Percentiles rank a stretch among this genome's conserved stretches.
Evolutionary conservation across 345 rosid genomes (phyloP).

Genomic region (Camelina neglecta): DNA sequence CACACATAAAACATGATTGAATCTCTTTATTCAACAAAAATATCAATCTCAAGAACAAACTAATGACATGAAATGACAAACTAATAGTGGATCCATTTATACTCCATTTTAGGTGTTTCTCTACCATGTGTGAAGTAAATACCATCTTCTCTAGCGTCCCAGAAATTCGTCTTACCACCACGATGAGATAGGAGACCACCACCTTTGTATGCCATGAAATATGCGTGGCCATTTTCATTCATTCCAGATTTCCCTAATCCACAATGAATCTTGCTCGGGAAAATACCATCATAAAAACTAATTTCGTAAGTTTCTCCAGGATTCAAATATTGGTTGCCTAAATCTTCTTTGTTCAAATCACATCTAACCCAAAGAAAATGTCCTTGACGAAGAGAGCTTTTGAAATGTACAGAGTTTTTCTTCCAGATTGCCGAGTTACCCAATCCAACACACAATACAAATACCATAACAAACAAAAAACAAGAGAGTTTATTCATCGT

Average conservation of each 20-base stretch:
- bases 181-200: not conserved
- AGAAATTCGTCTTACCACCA: not conserved
- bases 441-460: not conserved
- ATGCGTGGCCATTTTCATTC: too few relatives aligned
- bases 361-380: not conserved
- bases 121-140: not conserved
- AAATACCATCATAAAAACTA: not conserved
- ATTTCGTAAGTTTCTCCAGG: not conserved
- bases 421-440: not conserved
- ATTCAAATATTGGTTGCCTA: not conserved
- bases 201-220: not conserved
- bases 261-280: not conserved
- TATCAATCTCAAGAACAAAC: too few relatives aligned
- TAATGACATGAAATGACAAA: too few relatives aligned
- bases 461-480: not conserved
- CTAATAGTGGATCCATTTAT: not conserved
- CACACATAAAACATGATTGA: too few relatives aligned
- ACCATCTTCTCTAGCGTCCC: not conserved
- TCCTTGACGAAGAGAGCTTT: not conserved
- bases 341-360: not conserved
- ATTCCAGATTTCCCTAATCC: not conserved
- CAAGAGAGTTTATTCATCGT: too few relatives aligned
- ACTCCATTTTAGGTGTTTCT: not conserved
- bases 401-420: not conserved
- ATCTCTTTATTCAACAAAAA: too few relatives aligned